Base-by-base conservation (phyloP, 257 asterid genomes). In the Jasminum sambac region DNA sequence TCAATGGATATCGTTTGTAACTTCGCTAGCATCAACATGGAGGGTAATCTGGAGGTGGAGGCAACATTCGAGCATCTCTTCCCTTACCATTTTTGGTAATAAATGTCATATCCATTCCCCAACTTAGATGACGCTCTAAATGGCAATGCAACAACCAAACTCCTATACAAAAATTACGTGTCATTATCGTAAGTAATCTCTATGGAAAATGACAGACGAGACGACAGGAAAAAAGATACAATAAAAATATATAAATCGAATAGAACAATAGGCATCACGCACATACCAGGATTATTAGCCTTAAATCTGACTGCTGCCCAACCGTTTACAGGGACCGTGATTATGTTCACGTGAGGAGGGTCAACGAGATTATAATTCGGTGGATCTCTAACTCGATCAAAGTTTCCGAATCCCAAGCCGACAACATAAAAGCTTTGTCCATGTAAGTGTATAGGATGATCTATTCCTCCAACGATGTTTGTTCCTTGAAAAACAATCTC, bases 361-460 rank as follows among this genome's bases (percentile, higher is more conserved):
- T 90, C 95, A 10, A 84, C 84, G 0, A 90, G 86, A 64, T 90
- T 90, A 41, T 85, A 89, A 21, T 63, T 81, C 37, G 19, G 16
- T 11, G 94, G 91, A 19, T 89, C 88, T 26, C 24, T 78, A 2
- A 23, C 38, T 9, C 50, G 68, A 2, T 90, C 71, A 14, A 87
- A 90, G 17, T 86, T 86, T 0, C 96, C 95, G 1, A 48, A 1
- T 1, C 89, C 95, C 71, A 71, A 73, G 0, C 95, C 96, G 8
- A 90, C 88, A 0, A 84, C 92, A 14, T 81, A 89, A 38, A 87
- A 89, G 68, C 86, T 89, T 12, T 85, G 76, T 12, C 96, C 96
- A 60, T 89, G 96, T 48, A 87, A 73, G 67, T 89, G 96, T 82
- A 89, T 85, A 0, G 92, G 96, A 68, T 89, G 96, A 74, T 87